phyloP scores from a whole-genome alignment of 2,329 filamentous ascomycete species.

The Fusarium sp. region DNA sequence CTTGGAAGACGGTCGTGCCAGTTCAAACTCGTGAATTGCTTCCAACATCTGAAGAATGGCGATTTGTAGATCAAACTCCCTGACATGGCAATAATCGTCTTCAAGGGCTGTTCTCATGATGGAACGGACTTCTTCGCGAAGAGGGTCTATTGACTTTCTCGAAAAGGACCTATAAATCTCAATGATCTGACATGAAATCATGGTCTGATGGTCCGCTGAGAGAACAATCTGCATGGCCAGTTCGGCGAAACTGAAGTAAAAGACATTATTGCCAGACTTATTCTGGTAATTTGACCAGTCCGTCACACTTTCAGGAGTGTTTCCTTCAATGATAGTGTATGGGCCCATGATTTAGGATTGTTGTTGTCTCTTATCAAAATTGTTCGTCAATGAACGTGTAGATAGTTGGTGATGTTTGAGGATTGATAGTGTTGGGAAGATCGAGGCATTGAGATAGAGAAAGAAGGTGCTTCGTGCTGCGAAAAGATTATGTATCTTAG shows the following conservation, averaged over 20 bases:
- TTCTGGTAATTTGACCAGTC: not conserved
- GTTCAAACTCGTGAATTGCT: constrained; percentile 6
- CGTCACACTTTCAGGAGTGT: constrained; percentile 6
- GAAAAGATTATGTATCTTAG: not conserved
- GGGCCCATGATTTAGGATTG: not conserved
- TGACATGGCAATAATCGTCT: not conserved
- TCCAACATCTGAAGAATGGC: constrained; percentile 32
- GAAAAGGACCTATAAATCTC: not conserved
- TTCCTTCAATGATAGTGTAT: not conserved
- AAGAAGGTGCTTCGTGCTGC: not conserved
- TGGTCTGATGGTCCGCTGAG: not conserved
- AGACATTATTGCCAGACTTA: not conserved
- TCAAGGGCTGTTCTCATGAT: constrained; percentile 7
- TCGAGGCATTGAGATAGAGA: not conserved
- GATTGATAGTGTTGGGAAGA: not conserved
- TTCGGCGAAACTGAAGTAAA: constrained; percentile 6
- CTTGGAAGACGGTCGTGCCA: not conserved
- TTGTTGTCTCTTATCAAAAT: not conserved
- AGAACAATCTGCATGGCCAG: constrained; percentile 7
- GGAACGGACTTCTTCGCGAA: constrained; percentile 22
- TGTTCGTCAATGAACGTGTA: not conserved
- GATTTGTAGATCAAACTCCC: constrained; percentile 8
- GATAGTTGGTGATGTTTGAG: not conserved
- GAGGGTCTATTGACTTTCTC: constrained; percentile 15
- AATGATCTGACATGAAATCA: constrained; percentile 1